phyloP scores from a whole-genome alignment of 2,329 filamentous ascomycete species.

The Coniochaeta sp. region DNA sequence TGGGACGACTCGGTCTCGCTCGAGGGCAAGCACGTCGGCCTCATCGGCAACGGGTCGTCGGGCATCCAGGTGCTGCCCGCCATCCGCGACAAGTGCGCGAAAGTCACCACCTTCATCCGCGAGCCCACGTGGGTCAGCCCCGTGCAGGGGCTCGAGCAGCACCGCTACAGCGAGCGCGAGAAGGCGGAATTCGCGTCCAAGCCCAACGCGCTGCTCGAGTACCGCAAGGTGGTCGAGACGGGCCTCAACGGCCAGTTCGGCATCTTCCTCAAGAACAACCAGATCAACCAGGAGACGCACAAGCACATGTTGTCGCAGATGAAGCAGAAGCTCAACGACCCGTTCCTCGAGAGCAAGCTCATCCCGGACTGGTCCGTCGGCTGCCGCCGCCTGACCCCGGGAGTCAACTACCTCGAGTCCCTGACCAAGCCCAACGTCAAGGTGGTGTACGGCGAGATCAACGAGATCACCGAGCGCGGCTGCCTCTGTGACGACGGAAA shows the following conservation, averaged over 20 bases:
- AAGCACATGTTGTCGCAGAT: constrained; percentile 30
- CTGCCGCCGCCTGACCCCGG: constrained; percentile 35
- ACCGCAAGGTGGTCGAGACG: constrained; percentile 35
- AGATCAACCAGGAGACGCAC: constrained; percentile 30
- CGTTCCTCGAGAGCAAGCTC: constrained; percentile 14
- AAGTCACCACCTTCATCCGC: constrained; percentile 5
- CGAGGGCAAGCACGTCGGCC: constrained; percentile 22
- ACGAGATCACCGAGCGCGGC: constrained; percentile 18
- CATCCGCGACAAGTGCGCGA: constrained; percentile 10
- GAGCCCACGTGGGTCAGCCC: constrained; percentile 3
- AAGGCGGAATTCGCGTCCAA: constrained; percentile 29
- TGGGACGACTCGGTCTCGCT: constrained; percentile 19
- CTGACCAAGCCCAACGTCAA: constrained; percentile 31
- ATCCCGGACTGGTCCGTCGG: constrained; percentile 22
- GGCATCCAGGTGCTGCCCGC: constrained; percentile 14
- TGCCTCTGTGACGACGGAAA: constrained; percentile 18
- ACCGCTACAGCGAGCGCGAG: constrained; percentile 32
- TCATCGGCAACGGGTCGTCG: constrained; percentile 30
- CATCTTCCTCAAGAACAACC: constrained; percentile 34
- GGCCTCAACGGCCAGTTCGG: constrained; percentile 38
- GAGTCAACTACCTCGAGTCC: constrained; percentile 32
- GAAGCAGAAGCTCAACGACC: constrained; percentile 25
- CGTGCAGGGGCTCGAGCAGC: constrained; percentile 30
- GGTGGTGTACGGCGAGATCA: constrained; percentile 29
- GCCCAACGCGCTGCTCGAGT: constrained; percentile 26